Base-by-base conservation (phyloP, 495 filamentous ascomycete genomes). In the Aspergillus mulundensis region DNA sequence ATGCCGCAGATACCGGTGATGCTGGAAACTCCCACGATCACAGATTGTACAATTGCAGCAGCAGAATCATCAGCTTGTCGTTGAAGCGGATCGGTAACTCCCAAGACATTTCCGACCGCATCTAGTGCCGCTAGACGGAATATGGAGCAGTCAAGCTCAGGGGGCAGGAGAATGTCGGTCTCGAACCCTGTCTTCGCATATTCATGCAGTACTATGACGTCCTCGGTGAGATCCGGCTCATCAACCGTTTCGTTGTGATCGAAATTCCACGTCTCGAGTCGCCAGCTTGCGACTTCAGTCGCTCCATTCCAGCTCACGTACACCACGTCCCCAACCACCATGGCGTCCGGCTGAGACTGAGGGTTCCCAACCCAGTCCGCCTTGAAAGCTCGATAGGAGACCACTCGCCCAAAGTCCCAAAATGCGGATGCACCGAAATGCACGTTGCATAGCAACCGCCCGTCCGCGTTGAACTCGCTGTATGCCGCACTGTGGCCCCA, bases 401-500 rank as follows among this genome's bases (percentile, higher is more conserved):
- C 70, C 0, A 68, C 62, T 4, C 74, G 68, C 0, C 71, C 68
- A 16, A 73, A 71, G 12, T 64, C 66, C 54, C 73, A 75, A 16
- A 67, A 75, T 6, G 63, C 68, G 19, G 67, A 70, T 1, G 72
- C 68, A 7, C 67, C 68, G 41, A 71, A 72, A 50, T 71, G 70
- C 14, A 68, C 62, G 47, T 75, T 64, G 56, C 80, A 83, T 5
- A 82, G 56, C 11, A 77, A 57, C 8, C 74, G 71, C 0, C 84
- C 83, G 18, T 81, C 69, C 0, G 66, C 54, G 0, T 70, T 74
- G 61, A 77, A 85, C 57, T 87, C 83, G 1, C 77, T 84, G 51
- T 79, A 73, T 7, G 77, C 77, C 0, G 80, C 76, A 36, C 74
- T 73, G 38, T 79, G 79, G 7, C 82, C 83, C 82, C 81, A 86